Base-by-base conservation (phyloP, 139 green algal genomes). In the Astrephomene gubernaculifera region DNA sequence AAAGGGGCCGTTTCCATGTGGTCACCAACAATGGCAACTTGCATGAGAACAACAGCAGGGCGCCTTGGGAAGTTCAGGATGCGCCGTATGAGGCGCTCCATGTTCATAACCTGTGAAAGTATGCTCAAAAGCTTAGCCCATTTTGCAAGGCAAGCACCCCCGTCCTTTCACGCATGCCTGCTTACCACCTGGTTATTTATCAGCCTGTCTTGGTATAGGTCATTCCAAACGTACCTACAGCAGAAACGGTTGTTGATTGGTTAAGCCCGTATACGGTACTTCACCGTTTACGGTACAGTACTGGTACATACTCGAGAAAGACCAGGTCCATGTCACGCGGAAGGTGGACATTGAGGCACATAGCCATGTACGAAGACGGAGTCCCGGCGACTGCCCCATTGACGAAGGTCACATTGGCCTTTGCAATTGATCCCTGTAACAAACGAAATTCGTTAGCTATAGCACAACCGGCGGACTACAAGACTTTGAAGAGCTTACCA, bases 401-500 rank as follows among this genome's bases (percentile, higher is more conserved):
- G 31, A 10, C 9, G 33, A 33, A 27, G 65, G n/a, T 33, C 17
- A 72, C 31, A 10, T 72, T 45, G 2, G 7, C 31, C 31, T 44
- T 45, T 12, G 65, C 29, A 33, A 72, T 35, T 17, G 65, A 72
- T 1, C 31, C 36, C 65, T 72, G 65, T 2, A 45, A 1, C 35
- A 33, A 9, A 29, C 4, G 19, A 45, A 25, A 45, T 45, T 19
- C 27, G 31, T 12, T 43, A 12, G 36, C 35, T 12, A 72, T 25
- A 1, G 33, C 22, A 10, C 65, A 45, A 72, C n/a, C n/a, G n/a
- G n/a, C n/a, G n/a, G n/a, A n/a, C n/a, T n/a, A n/a, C n/a, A n/a
- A n/a, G n/a, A n/a, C n/a, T n/a, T n/a, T n/a, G n/a, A 72, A 38
- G 19, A 70, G 2, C 63, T 70, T 35, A 70, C 65, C 65, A 72